phyloP scores from a whole-genome alignment of 768 basidiomycete genomes.

The Podaxis rugospora region DNA sequence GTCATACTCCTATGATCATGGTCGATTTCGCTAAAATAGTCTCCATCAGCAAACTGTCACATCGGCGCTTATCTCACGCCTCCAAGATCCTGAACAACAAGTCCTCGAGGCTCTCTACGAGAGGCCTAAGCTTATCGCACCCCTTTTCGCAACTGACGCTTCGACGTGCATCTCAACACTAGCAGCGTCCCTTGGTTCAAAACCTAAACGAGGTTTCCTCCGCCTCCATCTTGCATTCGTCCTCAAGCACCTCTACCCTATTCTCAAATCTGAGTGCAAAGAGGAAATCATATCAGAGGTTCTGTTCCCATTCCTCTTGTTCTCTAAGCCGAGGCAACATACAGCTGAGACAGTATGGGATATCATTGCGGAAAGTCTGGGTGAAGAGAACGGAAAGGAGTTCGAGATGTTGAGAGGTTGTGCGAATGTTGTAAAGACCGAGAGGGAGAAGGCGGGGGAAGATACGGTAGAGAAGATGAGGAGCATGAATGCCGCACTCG shows the following conservation, averaged over 20 bases:
- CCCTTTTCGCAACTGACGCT: slow-evolving; percentile 37
- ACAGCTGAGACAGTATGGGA: slow-evolving; percentile 71
- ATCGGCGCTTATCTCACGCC: slow-evolving; percentile 62
- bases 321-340: slow-evolving; percentile 66
- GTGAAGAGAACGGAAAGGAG: slow-evolving; percentile 13
- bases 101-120: slow-evolving; percentile 72
- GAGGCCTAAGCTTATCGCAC: slow-evolving; percentile 39
- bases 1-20: slow-evolving; percentile 12
- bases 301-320: slow-evolving; percentile 72
- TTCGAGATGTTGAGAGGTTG: slow-evolving; percentile 58
- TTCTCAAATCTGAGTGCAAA: slow-evolving; percentile 19
- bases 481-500: slow-evolving; percentile 48
- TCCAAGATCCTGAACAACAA: slow-evolving; percentile 55
- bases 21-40: neutral
- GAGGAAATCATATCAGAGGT: slow-evolving; percentile 43
- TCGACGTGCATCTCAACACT: slow-evolving; percentile 44
- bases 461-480: slow-evolving; percentile 40
- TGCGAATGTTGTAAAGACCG: slow-evolving; percentile 34
- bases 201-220: slow-evolving; percentile 48
- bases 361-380: slow-evolving; percentile 37
- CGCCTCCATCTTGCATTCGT: slow-evolving; percentile 58
- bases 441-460: slow-evolving; percentile 26
- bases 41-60: slow-evolving; percentile 46
- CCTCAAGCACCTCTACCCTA: slow-evolving; percentile 35
- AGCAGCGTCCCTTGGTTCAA: slow-evolving; percentile 27